Evolutionary conservation across 768 basidiomycete species (phyloP), one percentile per base, ranked within the genome.

Genomic region (Psilocybe sp.): DNA sequence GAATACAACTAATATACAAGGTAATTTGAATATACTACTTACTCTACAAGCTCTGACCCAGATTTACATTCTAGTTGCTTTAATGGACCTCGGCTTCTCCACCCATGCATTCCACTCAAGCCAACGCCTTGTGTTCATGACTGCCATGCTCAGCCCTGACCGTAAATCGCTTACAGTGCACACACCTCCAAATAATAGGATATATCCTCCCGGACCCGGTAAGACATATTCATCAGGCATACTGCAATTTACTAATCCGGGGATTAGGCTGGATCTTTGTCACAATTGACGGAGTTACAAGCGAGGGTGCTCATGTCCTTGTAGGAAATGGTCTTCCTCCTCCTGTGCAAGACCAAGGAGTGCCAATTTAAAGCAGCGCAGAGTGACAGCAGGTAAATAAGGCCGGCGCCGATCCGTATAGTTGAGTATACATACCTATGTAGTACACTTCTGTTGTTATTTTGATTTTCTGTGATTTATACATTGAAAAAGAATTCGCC

Each of bases 161-260:
- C 58, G 60, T 20, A 67, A 60, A 46, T 62, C 61, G 2, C 56
- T 73, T 31, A 61, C 62, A 3, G 62, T 72, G 36, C 61, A 51
- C 39, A 65, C 62, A 13, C 69, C 69, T 1, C 63, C 68, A 2
- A 63, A 66, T 18, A 65, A 60, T 34, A 55, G 60, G n/a, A 55
- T 70, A 5, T 72, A 66, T 46, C 69, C 71, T 28, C 71, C 71
- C 12, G 71, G 70, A 6, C 71, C 71, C 38, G 71, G 64, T 55
- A 61, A 41, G 51, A 35, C n/a, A 23, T 44, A 6, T 5, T 31
- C 32, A 5, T 33, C 9, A 39, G 16, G 8, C 12, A 6, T 14
- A n/a, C 19, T 31, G 12, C 4, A 12, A 16, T 12, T 15, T 8
- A 7, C 45, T 44, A 3, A 34, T 14, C 3, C 35, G 19, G 16